phyloP scores from a whole-genome alignment of 108 stramenopile species.

The Discostella pseudostelligera region DNA sequence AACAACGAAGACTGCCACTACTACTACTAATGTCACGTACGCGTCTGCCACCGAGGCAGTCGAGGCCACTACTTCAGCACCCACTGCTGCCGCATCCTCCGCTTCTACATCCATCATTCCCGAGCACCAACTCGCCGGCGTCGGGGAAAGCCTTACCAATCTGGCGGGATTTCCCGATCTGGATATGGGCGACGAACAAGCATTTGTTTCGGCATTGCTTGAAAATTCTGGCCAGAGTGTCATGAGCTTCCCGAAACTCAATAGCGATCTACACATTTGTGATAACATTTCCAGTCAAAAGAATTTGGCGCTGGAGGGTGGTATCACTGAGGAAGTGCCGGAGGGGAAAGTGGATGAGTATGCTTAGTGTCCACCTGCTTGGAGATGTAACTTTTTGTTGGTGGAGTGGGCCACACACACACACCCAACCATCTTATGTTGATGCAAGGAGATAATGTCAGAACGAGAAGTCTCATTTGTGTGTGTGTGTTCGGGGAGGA shows the following conservation, averaged over 20 bases:
- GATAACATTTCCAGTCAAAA: background rate
- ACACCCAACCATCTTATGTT: too few species aligned
- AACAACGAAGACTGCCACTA: too few species aligned
- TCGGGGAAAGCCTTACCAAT: background rate
- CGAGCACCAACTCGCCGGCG: slow-evolving; percentile 6
- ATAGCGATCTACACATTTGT: slow-evolving; percentile 14
- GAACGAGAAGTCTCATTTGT: too few species aligned
- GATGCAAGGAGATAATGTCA: too few species aligned
- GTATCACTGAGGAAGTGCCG: background rate
- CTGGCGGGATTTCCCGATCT: slow-evolving; percentile 43
- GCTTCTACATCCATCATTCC: slow-evolving; percentile 3
- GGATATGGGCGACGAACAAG: slow-evolving; percentile 74
- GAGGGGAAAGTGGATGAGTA: too few species aligned
- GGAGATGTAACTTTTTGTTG: too few species aligned
- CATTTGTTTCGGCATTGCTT: slow-evolving; percentile 77
- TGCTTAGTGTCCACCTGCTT: too few species aligned
- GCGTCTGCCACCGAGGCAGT: slow-evolving; percentile 43
- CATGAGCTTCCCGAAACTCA: slow-evolving; percentile 33
- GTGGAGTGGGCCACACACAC: too few species aligned
- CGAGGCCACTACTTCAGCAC: slow-evolving; percentile 14
- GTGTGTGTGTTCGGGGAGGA: too few species aligned
- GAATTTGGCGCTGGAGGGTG: background rate
- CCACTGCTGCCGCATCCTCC: background rate
- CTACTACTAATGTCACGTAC: slow-evolving; percentile 7
- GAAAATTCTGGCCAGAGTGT: slow-evolving; percentile 54